Conservation (phyloP, 495 filamentous ascomycete genomes). For the Elasticomyces elasticus region DNA sequence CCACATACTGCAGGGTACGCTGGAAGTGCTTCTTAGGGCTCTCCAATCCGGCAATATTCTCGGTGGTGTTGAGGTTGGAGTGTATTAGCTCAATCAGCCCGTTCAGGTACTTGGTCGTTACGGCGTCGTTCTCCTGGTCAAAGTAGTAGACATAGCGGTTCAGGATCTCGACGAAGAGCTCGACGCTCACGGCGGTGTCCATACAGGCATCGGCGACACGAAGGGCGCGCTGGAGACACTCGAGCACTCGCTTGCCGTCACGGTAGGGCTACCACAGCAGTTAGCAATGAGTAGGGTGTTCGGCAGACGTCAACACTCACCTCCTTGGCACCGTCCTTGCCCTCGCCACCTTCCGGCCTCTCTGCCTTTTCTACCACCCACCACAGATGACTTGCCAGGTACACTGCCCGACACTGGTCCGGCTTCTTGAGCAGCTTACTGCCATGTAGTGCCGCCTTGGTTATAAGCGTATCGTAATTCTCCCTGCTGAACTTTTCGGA, state of each 20-base stretch:
- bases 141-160: conserved; percentile 99
- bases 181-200: conserved; percentile 96
- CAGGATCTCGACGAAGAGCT: conserved; percentile 95
- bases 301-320: conserved; percentile 52
- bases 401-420: conserved; percentile 93
- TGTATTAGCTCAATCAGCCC: conserved; percentile 97
- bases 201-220: conserved; percentile 97
- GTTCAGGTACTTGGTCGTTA: conserved; percentile 96
- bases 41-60: conserved; percentile 71
- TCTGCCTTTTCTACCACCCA: conserved; percentile 86
- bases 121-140: conserved; percentile 95
- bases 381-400: conserved; percentile 92
- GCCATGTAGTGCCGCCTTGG: conserved; percentile 90
- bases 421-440: conserved; percentile 97
- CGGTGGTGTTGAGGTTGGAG: conserved; percentile 79
- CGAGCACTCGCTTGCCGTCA: conserved; percentile 90
- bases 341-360: conserved; percentile 53
- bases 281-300: conserved; percentile 9
- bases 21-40: conserved; percentile 84
- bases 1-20: conserved; percentile 87
- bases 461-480: conserved; percentile 97
- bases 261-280: conserved; percentile 63
- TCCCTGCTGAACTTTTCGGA: conserved; percentile 75
- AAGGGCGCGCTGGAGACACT: conserved; percentile 89
- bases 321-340: conserved; percentile 45